Conservation (phyloP, 2,329 filamentous ascomycete genomes). For the Cytospora piceicola region DNA sequence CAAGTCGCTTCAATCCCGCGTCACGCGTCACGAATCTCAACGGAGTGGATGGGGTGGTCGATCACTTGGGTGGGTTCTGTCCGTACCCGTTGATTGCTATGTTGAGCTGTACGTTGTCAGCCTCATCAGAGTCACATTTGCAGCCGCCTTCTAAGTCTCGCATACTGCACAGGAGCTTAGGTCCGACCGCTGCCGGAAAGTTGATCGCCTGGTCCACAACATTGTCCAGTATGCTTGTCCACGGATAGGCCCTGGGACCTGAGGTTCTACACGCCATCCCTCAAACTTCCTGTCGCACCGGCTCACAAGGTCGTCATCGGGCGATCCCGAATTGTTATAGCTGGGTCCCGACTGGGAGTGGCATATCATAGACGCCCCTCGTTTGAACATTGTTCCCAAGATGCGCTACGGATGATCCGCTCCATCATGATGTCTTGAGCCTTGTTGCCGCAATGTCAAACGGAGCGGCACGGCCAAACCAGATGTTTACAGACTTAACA, state of each 20-base stretch:
- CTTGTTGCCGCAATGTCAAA: background rate
- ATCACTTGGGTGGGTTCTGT: background rate
- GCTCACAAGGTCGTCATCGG: conserved; percentile 17
- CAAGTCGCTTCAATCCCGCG: conserved; percentile 4
- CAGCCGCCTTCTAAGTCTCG: background rate
- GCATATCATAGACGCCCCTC: conserved; percentile 2
- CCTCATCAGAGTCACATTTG: background rate
- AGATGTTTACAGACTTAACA: too few species aligned
- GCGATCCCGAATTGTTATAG: conserved; percentile 4
- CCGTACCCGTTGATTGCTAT: background rate
- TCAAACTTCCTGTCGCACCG: background rate
- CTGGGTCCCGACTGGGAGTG: background rate
- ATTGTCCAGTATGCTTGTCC: conserved; percentile 12
- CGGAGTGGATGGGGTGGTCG: background rate
- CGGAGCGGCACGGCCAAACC: background rate
- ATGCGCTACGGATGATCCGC: too few species aligned
- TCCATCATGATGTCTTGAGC: too few species aligned
- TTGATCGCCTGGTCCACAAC: background rate
- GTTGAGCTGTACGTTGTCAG: background rate
- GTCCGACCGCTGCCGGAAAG: background rate
- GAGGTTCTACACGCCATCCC: conserved; percentile 21
- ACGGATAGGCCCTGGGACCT: background rate
- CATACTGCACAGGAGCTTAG: background rate
- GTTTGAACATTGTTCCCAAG: background rate
- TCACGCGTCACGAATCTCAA: too few species aligned